Conservation (phyloP, 164 flowering plant genomes). For the Nymphaea colorata region DNA sequence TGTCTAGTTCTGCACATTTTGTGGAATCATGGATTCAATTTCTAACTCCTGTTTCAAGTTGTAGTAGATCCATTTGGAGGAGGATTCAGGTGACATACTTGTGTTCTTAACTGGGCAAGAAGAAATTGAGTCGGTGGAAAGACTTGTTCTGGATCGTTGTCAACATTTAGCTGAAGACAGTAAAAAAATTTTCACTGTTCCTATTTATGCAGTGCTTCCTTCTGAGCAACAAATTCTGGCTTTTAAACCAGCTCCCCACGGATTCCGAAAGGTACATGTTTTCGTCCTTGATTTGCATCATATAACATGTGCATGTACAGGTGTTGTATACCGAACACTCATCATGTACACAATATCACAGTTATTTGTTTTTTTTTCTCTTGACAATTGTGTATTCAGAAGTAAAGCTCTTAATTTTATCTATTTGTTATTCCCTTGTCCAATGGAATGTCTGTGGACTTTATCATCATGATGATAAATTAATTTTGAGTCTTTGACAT, state of each 20-base stretch:
- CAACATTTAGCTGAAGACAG: constrained; percentile 43
- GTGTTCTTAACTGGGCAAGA: constrained; percentile 97
- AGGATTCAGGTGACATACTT: constrained; percentile 85
- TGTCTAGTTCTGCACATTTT: too few relatives aligned
- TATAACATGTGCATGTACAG: neutral
- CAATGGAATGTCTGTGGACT: too few relatives aligned
- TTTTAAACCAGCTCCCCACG: constrained; percentile 66
- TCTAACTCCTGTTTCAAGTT: neutral
- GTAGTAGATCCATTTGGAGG: constrained; percentile 75
- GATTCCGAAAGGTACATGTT: constrained; percentile 65
- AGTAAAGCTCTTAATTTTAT: too few relatives aligned
- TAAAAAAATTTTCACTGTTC: constrained; percentile 40
- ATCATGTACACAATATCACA: neutral
- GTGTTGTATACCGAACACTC: neutral
- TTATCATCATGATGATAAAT: too few relatives aligned
- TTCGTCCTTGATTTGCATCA: neutral
- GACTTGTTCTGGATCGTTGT: constrained; percentile 46
- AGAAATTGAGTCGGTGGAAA: constrained; percentile 89
- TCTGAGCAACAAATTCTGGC: constrained; percentile 82
- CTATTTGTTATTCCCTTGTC: too few relatives aligned
- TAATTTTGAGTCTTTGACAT: too few relatives aligned
- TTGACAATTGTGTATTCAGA: too few relatives aligned
- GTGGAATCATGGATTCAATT: too few relatives aligned
- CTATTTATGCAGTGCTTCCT: constrained; percentile 88
- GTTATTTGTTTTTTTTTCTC: too few relatives aligned